Base-by-base conservation (phyloP, 1,284 basidiomycete genomes). In the Chiua sp. region DNA sequence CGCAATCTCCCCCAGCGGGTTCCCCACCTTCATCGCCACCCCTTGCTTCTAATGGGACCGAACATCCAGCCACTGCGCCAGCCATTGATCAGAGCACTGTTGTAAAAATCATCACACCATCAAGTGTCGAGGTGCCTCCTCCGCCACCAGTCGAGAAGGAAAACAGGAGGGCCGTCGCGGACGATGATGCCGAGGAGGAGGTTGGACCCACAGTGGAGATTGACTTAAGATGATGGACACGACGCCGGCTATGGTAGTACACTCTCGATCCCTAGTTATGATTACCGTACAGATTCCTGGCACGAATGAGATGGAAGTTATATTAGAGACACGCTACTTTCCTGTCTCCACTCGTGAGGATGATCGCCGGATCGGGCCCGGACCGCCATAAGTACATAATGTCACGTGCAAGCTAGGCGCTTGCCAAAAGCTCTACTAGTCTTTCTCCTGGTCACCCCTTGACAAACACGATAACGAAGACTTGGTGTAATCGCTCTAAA, bases 71-170 rank as follows among this genome's bases (percentile, higher is more conserved):
- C 3, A 26, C 52, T 10, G 59, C 57, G 26, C 58, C 60, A 46
- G 60, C 62, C 5, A 20, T 39, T 3, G 68, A 71, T 6, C 64
- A 60, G 37, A 75, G 72, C 16, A 65, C 69, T 2, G 59, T 67
- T 1, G 69, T 75, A 6, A 71, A 68, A 23, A 73, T 84, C 3
- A 78, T 87, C 23, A 80, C 82, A n/a, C 85, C 86, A 7, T 81
- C 84, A 26, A 86, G 78, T 56, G 87, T 90, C 23, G 90, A 92
- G 68, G 87, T 92, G 12, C 90, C 88, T 5, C 86, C 90, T 0
- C 91, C 90, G 2, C 90, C 90, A 28, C 88, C 88, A 1, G 81
- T 91, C 20, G 88, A 90, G 68, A 91, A 92, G 75, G 89, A 92
- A 73, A 78, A 15, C 16, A 59, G 50, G 51, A 80, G 61, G 74